A percentile compares a stretch with the other conserved stretches of the same genome.
phyloP scores from a whole-genome alignment of 2,329 filamentous ascomycete species.

The Magnaporthales sp. region DNA sequence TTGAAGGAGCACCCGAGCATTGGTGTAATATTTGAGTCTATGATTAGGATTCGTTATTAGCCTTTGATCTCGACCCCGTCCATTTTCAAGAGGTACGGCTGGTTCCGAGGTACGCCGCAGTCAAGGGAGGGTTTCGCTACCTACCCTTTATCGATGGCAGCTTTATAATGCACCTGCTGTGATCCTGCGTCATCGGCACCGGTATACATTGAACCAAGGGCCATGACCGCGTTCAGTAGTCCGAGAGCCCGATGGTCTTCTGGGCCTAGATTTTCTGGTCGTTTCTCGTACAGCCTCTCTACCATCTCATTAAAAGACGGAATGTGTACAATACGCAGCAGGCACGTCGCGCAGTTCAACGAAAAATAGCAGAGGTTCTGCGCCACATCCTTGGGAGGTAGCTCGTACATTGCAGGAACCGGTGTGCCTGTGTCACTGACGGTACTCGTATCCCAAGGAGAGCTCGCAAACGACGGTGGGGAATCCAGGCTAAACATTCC shows the following conservation, averaged over 20 bases:
- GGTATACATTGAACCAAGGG: slow-evolving; percentile 65
- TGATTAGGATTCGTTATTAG: not conserved
- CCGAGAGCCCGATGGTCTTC: slow-evolving; percentile 63
- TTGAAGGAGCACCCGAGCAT: slow-evolving; percentile 55
- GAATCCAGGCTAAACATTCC: slow-evolving; percentile 57
- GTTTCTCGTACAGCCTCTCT: slow-evolving; percentile 66
- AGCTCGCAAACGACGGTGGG: slow-evolving; percentile 51
- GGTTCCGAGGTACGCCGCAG: no score
- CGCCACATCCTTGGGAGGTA: slow-evolving; percentile 57
- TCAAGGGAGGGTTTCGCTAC: slow-evolving; percentile 10
- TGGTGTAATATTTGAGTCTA: slow-evolving; percentile 68
- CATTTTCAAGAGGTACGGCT: not conserved
- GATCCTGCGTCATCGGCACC: slow-evolving; percentile 45
- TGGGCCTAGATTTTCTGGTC: slow-evolving; percentile 51
- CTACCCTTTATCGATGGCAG: slow-evolving; percentile 48
- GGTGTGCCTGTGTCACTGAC: not conserved
- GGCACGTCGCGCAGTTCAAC: slow-evolving; percentile 46
- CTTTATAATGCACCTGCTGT: slow-evolving; percentile 36
- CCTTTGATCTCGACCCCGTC: not conserved
- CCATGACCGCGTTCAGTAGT: slow-evolving; percentile 60
- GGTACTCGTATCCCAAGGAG: slow-evolving; percentile 49
- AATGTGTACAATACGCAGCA: slow-evolving; percentile 66
- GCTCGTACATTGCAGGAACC: slow-evolving; percentile 46
- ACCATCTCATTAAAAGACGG: slow-evolving; percentile 73
- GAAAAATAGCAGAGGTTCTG: slow-evolving; percentile 45